Percentiles rank a stretch among this genome's conserved stretches.
Conservation (phyloP, 371 early-diverging fungal genomes). For the Mortierella sp. region DNA sequence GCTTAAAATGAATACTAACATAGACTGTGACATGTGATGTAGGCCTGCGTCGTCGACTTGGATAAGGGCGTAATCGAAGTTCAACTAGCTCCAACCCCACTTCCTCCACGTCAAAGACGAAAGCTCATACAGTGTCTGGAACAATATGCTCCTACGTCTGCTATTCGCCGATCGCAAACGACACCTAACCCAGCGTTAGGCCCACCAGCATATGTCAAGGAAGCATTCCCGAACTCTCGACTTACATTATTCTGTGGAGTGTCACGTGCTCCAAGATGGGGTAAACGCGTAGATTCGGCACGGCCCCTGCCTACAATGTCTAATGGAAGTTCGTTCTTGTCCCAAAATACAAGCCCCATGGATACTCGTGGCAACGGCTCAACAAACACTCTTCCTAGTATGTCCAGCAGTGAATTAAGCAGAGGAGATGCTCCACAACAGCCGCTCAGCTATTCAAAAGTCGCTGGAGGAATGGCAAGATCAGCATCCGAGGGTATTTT, state of each 20-base stretch:
- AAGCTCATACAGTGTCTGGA: conserved; percentile 68
- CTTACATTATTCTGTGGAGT: conserved; percentile 62
- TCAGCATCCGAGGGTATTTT: conserved; percentile 24
- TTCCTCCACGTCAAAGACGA: conserved; percentile 67
- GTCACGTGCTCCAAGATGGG: conserved; percentile 52
- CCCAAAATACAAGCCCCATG: background rate
- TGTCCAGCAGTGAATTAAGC: conserved; percentile 5
- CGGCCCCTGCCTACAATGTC: conserved; percentile 11
- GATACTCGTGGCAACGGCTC: conserved; percentile 14
- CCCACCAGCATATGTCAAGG: conserved; percentile 64
- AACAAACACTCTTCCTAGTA: conserved; percentile 4
- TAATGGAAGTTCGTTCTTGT: background rate
- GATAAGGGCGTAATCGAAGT: conserved; percentile 68
- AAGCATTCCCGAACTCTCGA: conserved; percentile 73
- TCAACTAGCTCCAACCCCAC: conserved; percentile 52
- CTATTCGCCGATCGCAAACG: conserved; percentile 36
- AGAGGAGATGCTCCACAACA: background rate
- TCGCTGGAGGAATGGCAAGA: conserved; percentile 26
- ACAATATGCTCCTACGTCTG: conserved; percentile 63
- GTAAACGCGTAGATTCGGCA: conserved; percentile 10
- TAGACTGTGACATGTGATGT: background rate
- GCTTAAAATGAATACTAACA: background rate
- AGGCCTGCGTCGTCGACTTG: conserved; percentile 71
- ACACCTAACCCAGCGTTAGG: conserved; percentile 54
- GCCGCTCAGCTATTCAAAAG: conserved; percentile 10